Evolutionary conservation across 2,329 filamentous ascomycete genomes (phyloP).

Genomic region (Aspergillus bombycis): DNA sequence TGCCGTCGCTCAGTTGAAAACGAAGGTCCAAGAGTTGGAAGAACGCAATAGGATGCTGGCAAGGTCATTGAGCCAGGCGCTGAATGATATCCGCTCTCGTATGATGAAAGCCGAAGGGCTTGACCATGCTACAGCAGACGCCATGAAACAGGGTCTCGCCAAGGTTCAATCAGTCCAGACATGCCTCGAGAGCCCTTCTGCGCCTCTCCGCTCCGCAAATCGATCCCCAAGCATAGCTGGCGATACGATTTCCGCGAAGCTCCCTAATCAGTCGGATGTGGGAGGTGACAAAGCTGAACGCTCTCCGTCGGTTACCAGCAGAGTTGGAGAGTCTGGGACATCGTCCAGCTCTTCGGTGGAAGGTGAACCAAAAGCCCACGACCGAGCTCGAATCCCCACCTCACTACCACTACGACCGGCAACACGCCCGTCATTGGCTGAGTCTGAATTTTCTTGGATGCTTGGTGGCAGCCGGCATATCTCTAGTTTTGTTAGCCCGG

Average conservation of each 20-base stretch:
- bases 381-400: conserved; percentile 16
- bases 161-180: conserved; percentile 48
- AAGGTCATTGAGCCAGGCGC: conserved; percentile 43
- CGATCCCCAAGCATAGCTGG: conserved; percentile 9
- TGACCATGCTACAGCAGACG: conserved; percentile 30
- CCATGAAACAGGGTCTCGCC: conserved; percentile 42
- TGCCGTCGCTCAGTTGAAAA: conserved; percentile 31
- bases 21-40: conserved; percentile 40
- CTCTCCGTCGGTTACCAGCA: conserved; percentile 8
- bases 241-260: conserved; percentile 9
- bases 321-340: conserved; percentile 6
- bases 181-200: conserved; percentile 45
- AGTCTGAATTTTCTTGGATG: conserved; percentile 56
- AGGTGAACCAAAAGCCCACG: conserved; percentile 10
- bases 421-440: conserved; percentile 46
- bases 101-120: conserved; percentile 31
- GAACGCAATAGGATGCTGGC: conserved; percentile 46
- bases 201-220: conserved; percentile 27
- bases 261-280: background rate
- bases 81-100: conserved; percentile 44
- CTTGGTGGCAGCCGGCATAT: conserved; percentile 49
- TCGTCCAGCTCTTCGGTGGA: conserved; percentile 14
- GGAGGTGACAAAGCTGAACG: conserved; percentile 9
- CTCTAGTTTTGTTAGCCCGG: conserved; percentile 50
- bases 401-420: conserved; percentile 28